Conservation (phyloP, 768 basidiomycete species). For the Agaricus sinodeliciosus region DNA sequence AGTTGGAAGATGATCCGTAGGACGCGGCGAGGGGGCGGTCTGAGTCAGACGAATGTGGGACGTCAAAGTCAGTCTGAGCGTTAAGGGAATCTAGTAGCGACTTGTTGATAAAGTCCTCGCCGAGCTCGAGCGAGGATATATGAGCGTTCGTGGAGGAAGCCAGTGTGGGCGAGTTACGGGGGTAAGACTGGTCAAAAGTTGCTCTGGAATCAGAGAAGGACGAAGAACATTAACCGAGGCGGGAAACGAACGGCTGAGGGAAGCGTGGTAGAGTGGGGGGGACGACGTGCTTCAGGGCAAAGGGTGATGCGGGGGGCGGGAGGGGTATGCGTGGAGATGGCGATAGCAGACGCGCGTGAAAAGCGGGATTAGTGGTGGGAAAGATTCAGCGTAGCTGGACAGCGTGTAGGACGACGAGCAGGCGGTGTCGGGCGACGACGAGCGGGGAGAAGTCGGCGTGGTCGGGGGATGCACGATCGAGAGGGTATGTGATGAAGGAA, state of each 20-base stretch:
- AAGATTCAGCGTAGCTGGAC: constrained; percentile 13
- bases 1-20: constrained; percentile 43
- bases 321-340: constrained; percentile 15
- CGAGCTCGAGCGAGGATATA: constrained; percentile 34
- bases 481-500: constrained; percentile 44
- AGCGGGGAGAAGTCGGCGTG: constrained; percentile 17
- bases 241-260: constrained; percentile 11
- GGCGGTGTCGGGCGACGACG: constrained; percentile 24
- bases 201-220: constrained; percentile 13
- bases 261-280: constrained; percentile 6
- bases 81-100: constrained; percentile 79
- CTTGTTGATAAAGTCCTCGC: constrained; percentile 85
- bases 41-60: constrained; percentile 45
- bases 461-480: constrained; percentile 35
- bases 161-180: constrained; percentile 37
- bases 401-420: constrained; percentile 18
- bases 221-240: constrained; percentile 27
- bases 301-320: constrained; percentile 11
- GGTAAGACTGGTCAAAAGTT: constrained; percentile 13
- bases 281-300: background rate
- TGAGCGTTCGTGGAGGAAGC: constrained; percentile 38
- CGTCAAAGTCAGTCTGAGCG: constrained; percentile 79
- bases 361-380: constrained; percentile 9
- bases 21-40: constrained; percentile 40
- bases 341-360: constrained; percentile 12